Base-by-base conservation (phyloP, 305 asterid genomes). In the Fraxinus sp. region DNA sequence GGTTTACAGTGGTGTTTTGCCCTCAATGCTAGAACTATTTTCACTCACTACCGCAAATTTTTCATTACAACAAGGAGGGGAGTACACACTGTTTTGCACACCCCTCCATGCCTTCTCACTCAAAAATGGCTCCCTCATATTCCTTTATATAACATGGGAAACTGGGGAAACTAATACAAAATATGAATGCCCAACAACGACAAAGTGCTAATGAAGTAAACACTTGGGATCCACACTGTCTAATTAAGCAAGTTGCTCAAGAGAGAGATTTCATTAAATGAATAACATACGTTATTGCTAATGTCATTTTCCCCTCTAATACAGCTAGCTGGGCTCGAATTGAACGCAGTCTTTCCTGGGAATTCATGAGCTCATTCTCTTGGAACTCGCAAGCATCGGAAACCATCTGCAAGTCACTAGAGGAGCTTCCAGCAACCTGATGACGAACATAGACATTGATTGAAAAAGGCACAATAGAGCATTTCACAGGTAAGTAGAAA, bases 381-480 rank as follows among this genome's bases (percentile, higher is more conserved):
- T 89, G 96, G 86, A 94, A 91, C 87, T 96, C 99, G 84, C 85
- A 83, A 41, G 88, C 95, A 91, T 94, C 98, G 18, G 94, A 92
- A 79, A 96, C 92, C 81, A 85, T 70, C 81, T 83, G 91, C 78
- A 86, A 80, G 70, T 88, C 90, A 62, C 75, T 81, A 41, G 74
- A 76, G 13, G 92, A 86, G 79, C 86, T 83, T 80, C 76, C 89
- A 84, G 68, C 83, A 79, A 81, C 92, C 99, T 95, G 86, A 70
- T 70, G 81, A 83, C 75, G 41, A 83, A 71, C 32, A 24, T 20
- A 7, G 16, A 62, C 33, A 62, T 20, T 62, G 13, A 24, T 22
- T 9, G 14, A 62, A 7, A 62, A 20, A 62, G 30, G 5, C 30
- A 62, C 4, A 22, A 62, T 9, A 9, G 72, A 22, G 16, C 13